Evolutionary conservation across 78 protist genomes (phyloP).

Genomic region (Neovahlkampfia damariscottae): DNA sequence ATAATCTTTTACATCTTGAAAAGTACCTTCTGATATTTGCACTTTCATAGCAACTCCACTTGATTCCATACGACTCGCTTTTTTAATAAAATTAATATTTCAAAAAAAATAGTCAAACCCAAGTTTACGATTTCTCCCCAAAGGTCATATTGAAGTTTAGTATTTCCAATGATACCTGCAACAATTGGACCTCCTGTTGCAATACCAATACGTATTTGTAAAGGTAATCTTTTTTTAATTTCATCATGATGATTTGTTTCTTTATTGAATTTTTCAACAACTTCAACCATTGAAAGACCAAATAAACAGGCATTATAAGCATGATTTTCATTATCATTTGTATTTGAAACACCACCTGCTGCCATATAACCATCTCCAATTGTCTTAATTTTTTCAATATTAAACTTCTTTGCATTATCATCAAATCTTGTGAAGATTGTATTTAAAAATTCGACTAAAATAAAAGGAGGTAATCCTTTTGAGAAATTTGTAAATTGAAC

Average conservation of each 20-base stretch:
- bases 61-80: not conserved
- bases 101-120: constrained; percentile 35
- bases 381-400: constrained; percentile 34
- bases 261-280: not conserved
- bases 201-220: constrained; percentile 49
- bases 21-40: not conserved
- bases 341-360: constrained; percentile 28
- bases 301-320: not conserved
- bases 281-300: not conserved
- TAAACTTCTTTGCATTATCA: constrained; percentile 1
- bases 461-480: constrained; percentile 27
- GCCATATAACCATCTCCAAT: constrained; percentile 37
- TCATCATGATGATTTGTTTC: no score
- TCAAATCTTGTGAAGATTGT: constrained; percentile 50
- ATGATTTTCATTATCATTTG: not conserved
- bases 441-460: constrained; percentile 42
- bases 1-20: not conserved
- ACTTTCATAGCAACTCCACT: not conserved
- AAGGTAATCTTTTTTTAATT: not conserved
- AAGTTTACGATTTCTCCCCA: constrained; percentile 75
- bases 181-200: constrained; percentile 61
- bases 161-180: constrained; percentile 56
- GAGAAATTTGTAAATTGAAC: constrained; percentile 59
- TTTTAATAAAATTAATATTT: not conserved
- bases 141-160: constrained; percentile 48